Percentiles rank a stretch among this genome's conserved stretches.
These are phyloP conservation scores for Lonicera japonica DNA, from an alignment of 129 eudicot species.

Conservation along the genomic window DNA sequence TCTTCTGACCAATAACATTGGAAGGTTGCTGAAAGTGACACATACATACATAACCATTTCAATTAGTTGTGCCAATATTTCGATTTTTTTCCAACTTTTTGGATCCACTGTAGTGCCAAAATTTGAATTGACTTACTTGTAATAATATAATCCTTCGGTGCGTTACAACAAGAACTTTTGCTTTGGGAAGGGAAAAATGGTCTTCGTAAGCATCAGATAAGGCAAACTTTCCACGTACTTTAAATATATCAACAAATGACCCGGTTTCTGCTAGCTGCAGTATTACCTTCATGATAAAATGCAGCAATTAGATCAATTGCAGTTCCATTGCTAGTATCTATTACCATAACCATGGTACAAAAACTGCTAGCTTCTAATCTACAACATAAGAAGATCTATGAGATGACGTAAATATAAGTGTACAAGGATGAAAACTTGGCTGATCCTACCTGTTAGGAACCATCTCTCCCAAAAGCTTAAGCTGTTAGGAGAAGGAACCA, in stretches of 20 bases:
- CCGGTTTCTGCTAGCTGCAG: constrained; percentile 96
- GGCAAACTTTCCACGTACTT: constrained; percentile 98
- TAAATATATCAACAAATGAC: constrained; percentile 89
- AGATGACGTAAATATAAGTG: too few species aligned
- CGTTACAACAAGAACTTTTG: constrained; percentile 71
- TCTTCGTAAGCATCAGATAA: constrained; percentile 94
- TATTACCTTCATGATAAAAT: constrained; percentile 49
- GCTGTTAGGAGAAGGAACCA: too few species aligned
- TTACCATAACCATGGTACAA: not conserved
- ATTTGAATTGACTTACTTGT: constrained; percentile 54
- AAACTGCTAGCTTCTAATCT: not conserved
- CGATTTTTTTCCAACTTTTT: too few species aligned
- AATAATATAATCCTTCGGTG: constrained; percentile 84
- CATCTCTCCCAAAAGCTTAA: too few species aligned
- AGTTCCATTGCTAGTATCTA: not conserved
- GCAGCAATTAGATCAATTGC: not conserved
- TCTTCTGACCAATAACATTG: constrained; percentile 69
- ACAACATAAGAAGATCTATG: too few species aligned
- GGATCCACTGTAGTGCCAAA: not conserved
- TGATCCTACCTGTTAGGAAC: too few species aligned
- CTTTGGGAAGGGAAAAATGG: constrained; percentile 85
- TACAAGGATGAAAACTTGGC: too few species aligned
- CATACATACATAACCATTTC: not conserved
- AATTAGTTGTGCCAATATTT: not conserved
- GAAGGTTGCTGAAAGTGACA: constrained; percentile 58